phyloP scores from a whole-genome alignment of 2,329 filamentous ascomycete species.

The Penicillium sp. region DNA sequence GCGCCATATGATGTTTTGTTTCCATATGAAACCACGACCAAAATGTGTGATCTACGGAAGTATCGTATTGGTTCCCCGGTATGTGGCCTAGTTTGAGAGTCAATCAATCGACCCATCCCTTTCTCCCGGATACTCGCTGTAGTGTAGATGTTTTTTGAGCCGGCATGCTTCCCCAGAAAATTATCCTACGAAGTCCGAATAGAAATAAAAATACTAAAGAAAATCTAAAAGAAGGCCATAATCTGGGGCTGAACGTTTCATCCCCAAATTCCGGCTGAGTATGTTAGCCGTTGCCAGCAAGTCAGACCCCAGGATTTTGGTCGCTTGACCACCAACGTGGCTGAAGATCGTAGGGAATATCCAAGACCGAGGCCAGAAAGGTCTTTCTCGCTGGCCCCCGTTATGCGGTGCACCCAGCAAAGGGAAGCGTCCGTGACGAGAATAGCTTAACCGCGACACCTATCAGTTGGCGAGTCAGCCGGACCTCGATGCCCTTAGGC shows the following conservation, averaged over 20 bases:
- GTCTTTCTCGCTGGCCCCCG: conserved; percentile 4
- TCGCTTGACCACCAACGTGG: conserved; percentile 13
- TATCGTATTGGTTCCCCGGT: conserved; percentile 29
- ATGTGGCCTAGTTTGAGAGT: conserved; percentile 25
- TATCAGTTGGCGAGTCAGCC: conserved; percentile 28
- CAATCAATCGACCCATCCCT: conserved; percentile 22
- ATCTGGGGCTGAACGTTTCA: conserved; percentile 3
- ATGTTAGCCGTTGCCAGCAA: neutral
- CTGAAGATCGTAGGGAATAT: conserved; percentile 5
- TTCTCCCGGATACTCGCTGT: conserved; percentile 26
- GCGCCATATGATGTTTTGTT: neutral
- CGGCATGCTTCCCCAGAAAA: conserved; percentile 1
- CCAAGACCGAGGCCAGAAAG: neutral
- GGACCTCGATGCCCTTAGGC: conserved; percentile 18
- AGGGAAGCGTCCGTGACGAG: conserved; percentile 29
- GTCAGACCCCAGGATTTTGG: neutral
- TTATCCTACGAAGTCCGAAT: neutral
- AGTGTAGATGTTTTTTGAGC: neutral
- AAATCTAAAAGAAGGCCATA: neutral
- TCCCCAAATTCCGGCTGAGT: neutral
- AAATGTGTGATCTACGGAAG: conserved; percentile 25
- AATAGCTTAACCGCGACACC: conserved; percentile 26
- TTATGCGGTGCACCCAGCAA: conserved; percentile 10
- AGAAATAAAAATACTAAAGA: neutral
- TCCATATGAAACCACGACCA: neutral